Conservation (phyloP, 345 rosid genomes). For the Passiflora organensis region DNA sequence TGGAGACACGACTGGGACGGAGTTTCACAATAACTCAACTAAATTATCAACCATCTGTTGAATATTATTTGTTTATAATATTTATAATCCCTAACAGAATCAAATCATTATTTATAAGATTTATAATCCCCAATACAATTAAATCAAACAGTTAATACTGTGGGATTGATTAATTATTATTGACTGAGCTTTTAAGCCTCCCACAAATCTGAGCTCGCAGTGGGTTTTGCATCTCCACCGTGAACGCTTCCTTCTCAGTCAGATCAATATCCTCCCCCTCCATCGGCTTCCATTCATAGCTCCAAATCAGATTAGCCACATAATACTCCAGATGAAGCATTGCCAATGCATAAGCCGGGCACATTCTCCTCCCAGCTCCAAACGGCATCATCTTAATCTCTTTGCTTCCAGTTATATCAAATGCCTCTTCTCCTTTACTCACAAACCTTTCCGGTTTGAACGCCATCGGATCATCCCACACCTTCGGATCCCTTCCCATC, state of each 20-base stretch:
- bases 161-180: too few species aligned
- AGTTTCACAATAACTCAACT: too few species aligned
- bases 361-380: conserved; percentile 1
- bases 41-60: too few species aligned
- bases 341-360: not conserved
- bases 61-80: too few species aligned
- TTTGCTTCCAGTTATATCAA: conserved; percentile 1
- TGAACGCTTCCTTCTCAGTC: not conserved
- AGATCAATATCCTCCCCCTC: not conserved
- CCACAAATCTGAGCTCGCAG: not conserved
- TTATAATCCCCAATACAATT: too few species aligned
- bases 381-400: conserved; percentile 5
- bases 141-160: too few species aligned
- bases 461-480: not conserved
- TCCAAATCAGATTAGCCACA: not conserved
- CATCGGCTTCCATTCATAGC: not conserved
- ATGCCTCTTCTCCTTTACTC: not conserved
- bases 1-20: too few species aligned
- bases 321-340: conserved; percentile 1
- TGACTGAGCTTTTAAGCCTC: too few species aligned
- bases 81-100: too few species aligned
- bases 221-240: not conserved
- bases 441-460: conserved; percentile 5
- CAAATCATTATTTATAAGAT: too few species aligned
- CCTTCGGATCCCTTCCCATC: conserved; percentile 3